Base-by-base conservation (phyloP, 2,329 filamentous ascomycete species). In the Aureobasidium namibiae region DNA sequence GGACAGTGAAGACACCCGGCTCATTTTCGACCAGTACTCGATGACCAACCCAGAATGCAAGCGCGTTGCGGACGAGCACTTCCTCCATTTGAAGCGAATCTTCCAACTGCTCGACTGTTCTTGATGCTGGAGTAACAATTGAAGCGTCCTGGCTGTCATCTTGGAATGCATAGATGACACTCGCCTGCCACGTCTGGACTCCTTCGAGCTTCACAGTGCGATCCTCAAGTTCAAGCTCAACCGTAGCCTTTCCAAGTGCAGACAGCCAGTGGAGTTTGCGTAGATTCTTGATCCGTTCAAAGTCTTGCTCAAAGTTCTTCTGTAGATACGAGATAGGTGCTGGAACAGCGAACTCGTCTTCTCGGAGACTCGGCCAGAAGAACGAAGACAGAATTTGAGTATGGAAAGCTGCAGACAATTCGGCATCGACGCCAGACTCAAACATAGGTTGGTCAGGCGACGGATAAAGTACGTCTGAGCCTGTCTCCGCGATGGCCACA, bases 221-320 rank as follows among this genome's bases (percentile, higher is more conserved):
- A 72, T 97, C 94, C 65, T 87, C 82, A 1, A 99, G 78, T 64
- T 92, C 88, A 1, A 99, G 80, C 63, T 89, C 88, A 9, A 99
- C 85, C 0, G 82, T 86, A 14, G 89, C 90, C 61, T 87, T 85
- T 2, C 92, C 92, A 0, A 96, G 77, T 10, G 89, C 85, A 64
- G 92, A 86, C 56, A 95, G 80, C 92, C 92, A 97, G 42, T 86
- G 89, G 36, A 99, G 81, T 73, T 92, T 95, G 56, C 92, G 85
- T 58, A 88, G 87, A 29, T 87, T 81, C 70, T 96, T 96, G 65
- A 94, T 82, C 5, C 80, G 77, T 67, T 92, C 86, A 68, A 95
- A 97, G 14, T 86, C 86, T 5, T 78, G 72, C 60, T 87, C 86
- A 71, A 96, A 97, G 49, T 76, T 79, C 52, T 81, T 75, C 70